These are phyloP conservation scores for Xylaria cubensis DNA, from an alignment of 495 filamentous ascomycete genomes.

Conservation along the genomic window DNA sequence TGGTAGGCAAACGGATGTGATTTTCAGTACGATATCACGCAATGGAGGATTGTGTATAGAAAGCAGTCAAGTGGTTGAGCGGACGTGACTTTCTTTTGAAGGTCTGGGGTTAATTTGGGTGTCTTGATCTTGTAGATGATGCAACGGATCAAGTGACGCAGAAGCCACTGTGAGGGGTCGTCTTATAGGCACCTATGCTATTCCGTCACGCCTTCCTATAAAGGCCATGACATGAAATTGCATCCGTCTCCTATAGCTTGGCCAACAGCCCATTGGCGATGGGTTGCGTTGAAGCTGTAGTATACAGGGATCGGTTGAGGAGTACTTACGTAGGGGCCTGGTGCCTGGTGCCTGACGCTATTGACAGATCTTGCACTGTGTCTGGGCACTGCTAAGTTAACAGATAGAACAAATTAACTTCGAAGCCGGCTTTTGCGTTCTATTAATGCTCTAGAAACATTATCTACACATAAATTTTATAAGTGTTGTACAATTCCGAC, in stretches of 20 bases:
- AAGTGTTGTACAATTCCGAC: not conserved
- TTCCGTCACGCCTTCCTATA: not conserved
- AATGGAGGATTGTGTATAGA: not conserved
- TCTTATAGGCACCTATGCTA: not conserved
- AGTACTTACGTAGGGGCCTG: slow-evolving; percentile 8
- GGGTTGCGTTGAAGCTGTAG: not conserved
- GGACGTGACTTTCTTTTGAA: not conserved
- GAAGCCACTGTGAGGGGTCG: not conserved
- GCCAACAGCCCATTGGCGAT: not conserved
- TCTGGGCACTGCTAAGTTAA: not conserved
- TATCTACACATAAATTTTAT: slow-evolving; percentile 10
- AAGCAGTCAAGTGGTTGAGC: not conserved
- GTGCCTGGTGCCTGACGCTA: not conserved
- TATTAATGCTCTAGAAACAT: not conserved
- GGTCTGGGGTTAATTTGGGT: not conserved
- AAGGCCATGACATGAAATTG: not conserved
- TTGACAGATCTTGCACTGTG: slow-evolving; percentile 5
- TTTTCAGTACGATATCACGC: too few species aligned
- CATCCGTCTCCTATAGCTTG: too few species aligned
- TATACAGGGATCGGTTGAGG: not conserved
- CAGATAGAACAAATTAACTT: not conserved
- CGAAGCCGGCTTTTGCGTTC: not conserved
- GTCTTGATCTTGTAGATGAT: not conserved
- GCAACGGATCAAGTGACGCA: not conserved
- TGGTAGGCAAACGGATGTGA: too few species aligned